Evolutionary conservation across 108 stramenopile genomes (phyloP), one percentile per base, ranked within the genome.

Genomic region (Skeletonema menzelii): DNA sequence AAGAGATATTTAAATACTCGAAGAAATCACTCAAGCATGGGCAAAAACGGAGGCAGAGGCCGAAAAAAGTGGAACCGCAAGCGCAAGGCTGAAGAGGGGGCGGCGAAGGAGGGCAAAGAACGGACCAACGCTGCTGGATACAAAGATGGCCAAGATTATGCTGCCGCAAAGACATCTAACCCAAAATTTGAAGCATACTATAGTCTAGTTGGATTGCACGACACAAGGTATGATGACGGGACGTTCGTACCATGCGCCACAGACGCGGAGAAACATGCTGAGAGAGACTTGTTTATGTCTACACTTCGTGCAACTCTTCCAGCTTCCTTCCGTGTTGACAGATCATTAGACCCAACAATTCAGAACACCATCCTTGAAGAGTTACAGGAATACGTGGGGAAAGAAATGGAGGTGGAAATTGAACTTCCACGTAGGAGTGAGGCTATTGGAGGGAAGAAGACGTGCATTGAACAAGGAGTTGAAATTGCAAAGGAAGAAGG

Each of bases 101-200:
- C 67, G 15, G 55, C 62, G 38, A 80, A 80, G 46, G 38, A 63
- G 32, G 63, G 44, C 49, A 73, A 80, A 53, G 79, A 80, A 17
- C 72, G 66, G 27, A 40, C 55, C 17, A 65, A 75, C 40, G 68
- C 27, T 27, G 58, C 28, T 26, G 65, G 58, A 58, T 60, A 64
- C 63, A 69, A 69, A 27, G 47, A 27, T 8, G 20, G 40, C 13
- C 44, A 63, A 31, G 69, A 66, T 27, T 69, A 76, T 61, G 55
- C 31, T 73, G 61, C 76, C 24, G 80, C 85, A 5, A 64, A 74
- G 27, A 65, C 55, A 20, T 88, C 86, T 59, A 95, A 92, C 59
- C 86, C 80, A 73, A 84, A 81, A 59, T 83, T 95, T 73, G 94
- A 95, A 61, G 90, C 91, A 8, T 95, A 88, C 69, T 95, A 92